phyloP scores from a whole-genome alignment of 2,329 filamentous ascomycete species.

The Trichophyton mentagrophytes region DNA sequence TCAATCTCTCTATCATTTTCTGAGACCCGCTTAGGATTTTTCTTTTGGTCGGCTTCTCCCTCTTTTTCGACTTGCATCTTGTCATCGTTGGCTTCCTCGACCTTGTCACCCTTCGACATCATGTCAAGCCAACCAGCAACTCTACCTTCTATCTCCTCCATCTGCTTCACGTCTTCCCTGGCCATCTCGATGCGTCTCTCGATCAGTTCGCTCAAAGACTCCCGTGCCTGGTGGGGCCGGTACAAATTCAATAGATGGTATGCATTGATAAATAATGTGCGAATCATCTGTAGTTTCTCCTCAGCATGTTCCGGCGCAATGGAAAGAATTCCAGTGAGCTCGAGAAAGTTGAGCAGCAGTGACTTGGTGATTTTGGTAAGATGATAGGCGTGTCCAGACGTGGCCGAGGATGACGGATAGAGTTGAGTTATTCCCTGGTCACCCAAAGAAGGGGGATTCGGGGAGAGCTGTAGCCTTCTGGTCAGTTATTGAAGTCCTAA shows the following conservation, averaged over 20 bases:
- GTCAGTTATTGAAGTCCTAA: background rate
- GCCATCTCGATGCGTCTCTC: conserved; percentile 66
- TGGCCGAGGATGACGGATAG: conserved; percentile 39
- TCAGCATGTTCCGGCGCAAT: conserved; percentile 54
- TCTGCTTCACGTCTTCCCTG: conserved; percentile 63
- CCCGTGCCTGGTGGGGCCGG: conserved; percentile 79
- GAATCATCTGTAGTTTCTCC: conserved; percentile 63
- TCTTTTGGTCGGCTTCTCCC: background rate
- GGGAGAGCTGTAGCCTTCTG: conserved; percentile 32
- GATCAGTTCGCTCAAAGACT: conserved; percentile 77
- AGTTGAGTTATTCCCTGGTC: conserved; percentile 61
- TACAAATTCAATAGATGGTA: conserved; percentile 92
- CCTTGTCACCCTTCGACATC: background rate
- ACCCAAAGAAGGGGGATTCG: conserved; percentile 53
- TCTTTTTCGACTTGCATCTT: background rate
- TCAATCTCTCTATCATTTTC: background rate
- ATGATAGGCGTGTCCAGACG: conserved; percentile 43
- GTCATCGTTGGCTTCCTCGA: background rate
- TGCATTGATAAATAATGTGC: conserved; percentile 76
- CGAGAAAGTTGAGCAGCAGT: conserved; percentile 75
- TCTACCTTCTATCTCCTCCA: conserved; percentile 58
- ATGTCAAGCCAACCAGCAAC: conserved; percentile 10
- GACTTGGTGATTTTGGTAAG: conserved; percentile 72
- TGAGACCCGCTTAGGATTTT: background rate
- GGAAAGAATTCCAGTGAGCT: conserved; percentile 60